Base-by-base conservation (phyloP, 345 rosid species). In the Mangifera indica region DNA sequence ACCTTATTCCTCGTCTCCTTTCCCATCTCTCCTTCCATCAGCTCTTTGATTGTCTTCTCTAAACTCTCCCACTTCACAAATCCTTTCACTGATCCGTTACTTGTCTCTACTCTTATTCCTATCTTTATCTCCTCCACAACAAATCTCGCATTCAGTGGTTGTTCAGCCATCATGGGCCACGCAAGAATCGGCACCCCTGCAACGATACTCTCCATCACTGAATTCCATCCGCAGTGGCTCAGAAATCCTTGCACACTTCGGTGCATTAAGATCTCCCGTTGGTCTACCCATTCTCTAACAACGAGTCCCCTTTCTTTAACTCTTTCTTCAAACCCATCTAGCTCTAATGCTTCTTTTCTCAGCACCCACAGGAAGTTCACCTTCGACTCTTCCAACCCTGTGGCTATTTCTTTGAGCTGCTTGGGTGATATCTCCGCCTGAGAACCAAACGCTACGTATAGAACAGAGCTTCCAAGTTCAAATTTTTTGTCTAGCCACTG, bases 141-240 rank as follows among this genome's bases (percentile, higher is more conserved):
- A 86, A 88, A 64, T 72, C 79, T 87, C 0, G 93, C 88, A 42
- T 89, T 93, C 64, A 88, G 58, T 0, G 86, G 90, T 76, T 93
- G 96, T 20, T 91, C 96, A 0, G 91, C 98, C 86, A 84, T 82
- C 92, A 87, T 76, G 0, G 97, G 91, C 97, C 93, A 89, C 20
- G 88, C 92, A 8, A 93, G 78, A 22, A 93, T 81, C 0, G 93
- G 98, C n/a, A 91, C 88, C 1, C 86, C 93, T 0, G 83, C 85
- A 29, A 90, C 81, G 72, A 93, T 77, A 76, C 92, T 87, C 75
- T 93, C 97, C 67, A 84, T 54, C 0, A 78, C 81, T 4, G 98
- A 93, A 66, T 91, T 93, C 98, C 97, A 91, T 6, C 97, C 98
- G 37, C 97, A 93, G 46, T 93, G 98, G 45, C 92, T 91, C 67